These are phyloP conservation scores for Russula sp. DNA, from an alignment of 768 basidiomycete species.

Conservation along the genomic window DNA sequence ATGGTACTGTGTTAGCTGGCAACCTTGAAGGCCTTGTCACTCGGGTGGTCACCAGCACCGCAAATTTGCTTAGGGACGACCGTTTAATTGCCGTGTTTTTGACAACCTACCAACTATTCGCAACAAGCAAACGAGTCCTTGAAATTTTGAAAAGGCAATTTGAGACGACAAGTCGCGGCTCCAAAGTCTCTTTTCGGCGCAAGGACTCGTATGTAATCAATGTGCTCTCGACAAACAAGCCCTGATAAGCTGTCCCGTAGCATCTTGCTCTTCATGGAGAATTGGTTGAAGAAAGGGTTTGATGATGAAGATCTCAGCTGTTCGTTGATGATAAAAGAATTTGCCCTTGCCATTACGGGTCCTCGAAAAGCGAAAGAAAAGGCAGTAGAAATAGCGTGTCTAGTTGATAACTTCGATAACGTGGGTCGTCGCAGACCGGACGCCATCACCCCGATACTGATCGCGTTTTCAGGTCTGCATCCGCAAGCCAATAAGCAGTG, in stretches of 20 bases:
- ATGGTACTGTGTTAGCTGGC: conserved; percentile 12
- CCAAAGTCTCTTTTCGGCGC: background rate
- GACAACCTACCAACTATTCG: conserved; percentile 8
- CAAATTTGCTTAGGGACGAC: background rate
- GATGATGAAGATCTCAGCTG: conserved; percentile 3
- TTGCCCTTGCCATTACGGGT: background rate
- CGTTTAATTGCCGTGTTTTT: conserved; percentile 1
- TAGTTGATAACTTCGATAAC: background rate
- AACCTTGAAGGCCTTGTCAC: conserved; percentile 15
- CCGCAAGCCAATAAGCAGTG: background rate
- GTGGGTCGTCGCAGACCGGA: background rate
- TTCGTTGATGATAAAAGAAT: background rate
- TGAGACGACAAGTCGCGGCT: background rate
- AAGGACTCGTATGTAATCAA: background rate
- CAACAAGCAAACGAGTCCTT: conserved; percentile 1
- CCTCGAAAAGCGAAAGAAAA: background rate
- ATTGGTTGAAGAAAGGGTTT: conserved; percentile 15
- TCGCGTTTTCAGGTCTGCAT: background rate
- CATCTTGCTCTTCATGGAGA: conserved; percentile 10
- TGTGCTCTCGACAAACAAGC: background rate
- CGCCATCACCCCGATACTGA: background rate
- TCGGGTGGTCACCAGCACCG: background rate
- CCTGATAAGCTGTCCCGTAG: background rate
- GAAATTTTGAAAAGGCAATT: conserved; percentile 8
- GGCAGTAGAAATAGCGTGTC: background rate